Conservation (phyloP, 1,284 basidiomycete genomes). For the Cystobasidium slooffiae region DNA sequence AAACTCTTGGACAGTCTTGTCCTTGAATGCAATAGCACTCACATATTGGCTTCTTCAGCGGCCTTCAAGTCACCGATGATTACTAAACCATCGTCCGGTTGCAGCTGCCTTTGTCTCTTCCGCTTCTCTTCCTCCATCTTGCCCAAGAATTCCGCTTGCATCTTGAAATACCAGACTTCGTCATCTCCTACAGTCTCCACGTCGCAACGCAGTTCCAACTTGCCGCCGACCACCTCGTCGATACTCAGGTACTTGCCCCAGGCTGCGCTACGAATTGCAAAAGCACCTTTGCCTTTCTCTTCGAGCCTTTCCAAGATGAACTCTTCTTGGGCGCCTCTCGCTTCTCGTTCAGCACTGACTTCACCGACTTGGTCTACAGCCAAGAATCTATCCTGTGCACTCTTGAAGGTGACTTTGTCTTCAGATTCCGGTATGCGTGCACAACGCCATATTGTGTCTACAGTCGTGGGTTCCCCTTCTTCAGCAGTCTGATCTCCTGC, state of each 20-base stretch:
- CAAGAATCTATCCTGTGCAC: constrained; percentile 81
- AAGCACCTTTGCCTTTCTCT: constrained; percentile 73
- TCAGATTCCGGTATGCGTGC: constrained; percentile 76
- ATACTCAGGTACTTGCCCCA: constrained; percentile 81
- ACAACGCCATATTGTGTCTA: constrained; percentile 84
- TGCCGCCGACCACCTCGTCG: constrained; percentile 80
- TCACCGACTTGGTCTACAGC: constrained; percentile 80
- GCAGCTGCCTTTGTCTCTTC: constrained; percentile 71
- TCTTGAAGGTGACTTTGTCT: constrained; percentile 75
- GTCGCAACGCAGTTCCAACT: constrained; percentile 75
- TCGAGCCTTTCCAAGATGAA: constrained; percentile 65
- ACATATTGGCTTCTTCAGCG: constrained; percentile 56
- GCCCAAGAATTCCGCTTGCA: constrained; percentile 85
- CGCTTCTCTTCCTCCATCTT: constrained; percentile 80
- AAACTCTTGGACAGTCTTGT: neutral
- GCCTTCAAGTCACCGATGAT: constrained; percentile 57
- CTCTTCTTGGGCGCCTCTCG: constrained; percentile 82
- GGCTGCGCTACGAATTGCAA: constrained; percentile 66
- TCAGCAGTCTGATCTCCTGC: constrained; percentile 69
- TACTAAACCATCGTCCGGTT: constrained; percentile 60
- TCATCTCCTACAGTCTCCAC: constrained; percentile 77
- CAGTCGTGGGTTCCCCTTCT: constrained; percentile 72
- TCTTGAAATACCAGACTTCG: constrained; percentile 83
- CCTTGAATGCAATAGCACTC: constrained; percentile 47
- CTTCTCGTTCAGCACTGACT: constrained; percentile 75